phyloP scores from a whole-genome alignment of 495 filamentous ascomycete genomes.

The Podospora didyma region DNA sequence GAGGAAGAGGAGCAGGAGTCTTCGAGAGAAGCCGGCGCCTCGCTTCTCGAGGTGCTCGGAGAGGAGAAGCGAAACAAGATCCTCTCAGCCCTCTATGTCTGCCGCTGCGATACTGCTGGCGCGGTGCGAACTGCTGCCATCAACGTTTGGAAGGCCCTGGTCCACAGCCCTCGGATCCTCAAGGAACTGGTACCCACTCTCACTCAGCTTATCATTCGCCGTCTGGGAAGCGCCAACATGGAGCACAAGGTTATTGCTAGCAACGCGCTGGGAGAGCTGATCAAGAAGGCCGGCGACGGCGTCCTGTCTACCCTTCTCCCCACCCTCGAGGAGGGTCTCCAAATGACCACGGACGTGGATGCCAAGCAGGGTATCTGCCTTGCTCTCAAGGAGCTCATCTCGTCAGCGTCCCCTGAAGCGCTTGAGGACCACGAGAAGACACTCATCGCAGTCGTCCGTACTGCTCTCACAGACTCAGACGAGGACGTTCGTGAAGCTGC shows the following conservation, averaged over 20 bases:
- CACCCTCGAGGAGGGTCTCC: conserved; percentile 87
- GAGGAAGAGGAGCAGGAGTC: conserved; percentile 67
- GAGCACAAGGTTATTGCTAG: conserved; percentile 98
- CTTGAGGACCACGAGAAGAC: conserved; percentile 94
- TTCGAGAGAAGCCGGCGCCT: conserved; percentile 79
- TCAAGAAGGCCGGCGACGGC: conserved; percentile 92
- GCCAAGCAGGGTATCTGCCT: conserved; percentile 97
- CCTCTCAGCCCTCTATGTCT: conserved; percentile 91
- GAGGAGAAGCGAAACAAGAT: conserved; percentile 95
- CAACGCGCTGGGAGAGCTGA: conserved; percentile 92
- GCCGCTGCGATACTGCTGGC: conserved; percentile 93
- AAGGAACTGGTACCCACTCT: conserved; percentile 94
- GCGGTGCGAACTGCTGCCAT: conserved; percentile 88
- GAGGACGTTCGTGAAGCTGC: conserved; percentile 90
- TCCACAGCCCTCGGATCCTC: conserved; percentile 85
- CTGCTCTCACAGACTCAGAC: conserved; percentile 85
- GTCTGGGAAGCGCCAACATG: conserved; percentile 92
- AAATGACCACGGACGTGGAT: conserved; percentile 84
- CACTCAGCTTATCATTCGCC: conserved; percentile 88
- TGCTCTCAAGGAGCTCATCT: conserved; percentile 86
- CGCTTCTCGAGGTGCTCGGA: conserved; percentile 86
- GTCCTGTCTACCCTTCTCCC: conserved; percentile 85
- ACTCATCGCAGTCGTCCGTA: conserved; percentile 88
- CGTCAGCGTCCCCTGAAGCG: conserved; percentile 82
- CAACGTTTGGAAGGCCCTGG: conserved; percentile 92